A percentile compares a stretch with the other conserved stretches of the same genome.
Conservation (phyloP, 179 eudicot genomes). For the Gypsophila paniculata region DNA sequence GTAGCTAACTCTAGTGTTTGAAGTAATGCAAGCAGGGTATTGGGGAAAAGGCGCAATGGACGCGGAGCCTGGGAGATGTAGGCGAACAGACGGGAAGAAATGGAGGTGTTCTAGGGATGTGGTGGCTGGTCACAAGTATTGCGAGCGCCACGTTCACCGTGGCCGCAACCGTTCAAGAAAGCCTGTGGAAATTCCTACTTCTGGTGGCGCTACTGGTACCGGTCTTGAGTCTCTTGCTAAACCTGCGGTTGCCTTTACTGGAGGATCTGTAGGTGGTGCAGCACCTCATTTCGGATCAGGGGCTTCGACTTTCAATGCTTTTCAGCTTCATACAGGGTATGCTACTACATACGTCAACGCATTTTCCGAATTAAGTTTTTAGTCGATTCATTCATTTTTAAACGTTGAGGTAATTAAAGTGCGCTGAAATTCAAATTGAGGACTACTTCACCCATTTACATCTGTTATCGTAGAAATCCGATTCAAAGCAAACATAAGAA, state of each 20-base stretch:
- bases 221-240: conserved; percentile 21
- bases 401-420: too few species aligned
- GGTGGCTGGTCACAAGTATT: conserved; percentile 77
- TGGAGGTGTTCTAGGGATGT: conserved; percentile 99
- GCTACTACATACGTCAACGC: too few species aligned
- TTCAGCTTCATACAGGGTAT: conserved; percentile 57
- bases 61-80: conserved; percentile 90
- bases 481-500: too few species aligned
- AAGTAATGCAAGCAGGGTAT: conserved; percentile 74
- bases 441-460: too few species aligned
- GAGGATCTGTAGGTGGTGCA: conserved; percentile 18
- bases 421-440: too few species aligned
- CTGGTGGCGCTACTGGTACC: conserved; percentile 13
- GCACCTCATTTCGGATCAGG: conserved; percentile 35
- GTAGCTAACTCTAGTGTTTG: not conserved
- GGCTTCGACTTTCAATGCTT: conserved; percentile 43
- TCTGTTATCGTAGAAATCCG: too few species aligned
- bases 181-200: conserved; percentile 60
- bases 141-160: conserved; percentile 63
- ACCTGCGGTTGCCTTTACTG: conserved; percentile 21
- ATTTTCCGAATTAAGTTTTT: too few species aligned
- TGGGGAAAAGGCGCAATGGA: conserved; percentile 87
- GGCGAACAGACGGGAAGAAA: conserved; percentile 92
- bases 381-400: too few species aligned
- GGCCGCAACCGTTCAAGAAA: conserved; percentile 59